Percentiles rank a stretch among this genome's conserved stretches.
Conservation (phyloP, 176 grass and related monocot species). For the Aechmea fasciata region DNA sequence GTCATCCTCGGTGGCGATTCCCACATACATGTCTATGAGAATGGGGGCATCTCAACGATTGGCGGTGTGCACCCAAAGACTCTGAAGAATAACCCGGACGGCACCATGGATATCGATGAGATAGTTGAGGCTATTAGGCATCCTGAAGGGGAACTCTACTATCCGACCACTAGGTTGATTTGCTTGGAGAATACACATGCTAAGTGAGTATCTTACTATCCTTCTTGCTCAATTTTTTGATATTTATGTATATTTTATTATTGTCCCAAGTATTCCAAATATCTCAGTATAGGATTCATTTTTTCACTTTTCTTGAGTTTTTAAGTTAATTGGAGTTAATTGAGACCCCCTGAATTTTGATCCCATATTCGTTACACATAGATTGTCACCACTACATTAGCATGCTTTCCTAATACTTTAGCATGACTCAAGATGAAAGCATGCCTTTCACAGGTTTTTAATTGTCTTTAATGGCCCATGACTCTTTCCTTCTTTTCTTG, state of each 20-base stretch:
- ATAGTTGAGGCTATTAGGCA: constrained; percentile 58
- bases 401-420: no score
- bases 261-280: not conserved
- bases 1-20: constrained; percentile 77
- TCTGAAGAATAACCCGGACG: constrained; percentile 59
- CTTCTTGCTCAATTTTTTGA: not conserved
- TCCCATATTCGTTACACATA: no score
- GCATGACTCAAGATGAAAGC: no score
- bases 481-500: no score
- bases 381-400: no score
- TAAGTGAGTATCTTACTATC: constrained; percentile 45
- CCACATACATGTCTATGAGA: constrained; percentile 91
- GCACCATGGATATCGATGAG: constrained; percentile 68
- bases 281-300: no score
- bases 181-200: constrained; percentile 96
- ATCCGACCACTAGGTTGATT: constrained; percentile 75
- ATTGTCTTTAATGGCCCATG: no score
- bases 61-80: constrained; percentile 76
- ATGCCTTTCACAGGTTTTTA: no score
- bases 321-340: no score
- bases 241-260: not conserved
- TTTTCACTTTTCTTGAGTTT: no score
- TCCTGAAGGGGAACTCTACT: constrained; percentile 33
- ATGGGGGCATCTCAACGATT: constrained; percentile 80
- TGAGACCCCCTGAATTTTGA: no score